A percentile compares a stretch with the other conserved stretches of the same genome.
Evolutionary conservation across 106 monocot genomes (phyloP).

Genomic region (Acorus gramineus): DNA sequence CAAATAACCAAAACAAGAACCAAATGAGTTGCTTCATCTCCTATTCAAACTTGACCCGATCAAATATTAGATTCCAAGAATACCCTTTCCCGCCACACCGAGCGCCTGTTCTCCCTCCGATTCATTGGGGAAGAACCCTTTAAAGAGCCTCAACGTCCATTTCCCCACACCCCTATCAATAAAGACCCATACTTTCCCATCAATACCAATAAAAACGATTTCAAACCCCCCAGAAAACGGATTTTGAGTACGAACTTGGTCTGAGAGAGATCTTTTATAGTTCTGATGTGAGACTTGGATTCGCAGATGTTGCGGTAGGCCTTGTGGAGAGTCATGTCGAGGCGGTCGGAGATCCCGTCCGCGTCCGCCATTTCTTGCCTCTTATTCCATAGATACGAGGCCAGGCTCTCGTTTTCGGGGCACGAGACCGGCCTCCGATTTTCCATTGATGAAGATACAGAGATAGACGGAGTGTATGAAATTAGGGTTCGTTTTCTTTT

Average conservation of each 20-base stretch:
- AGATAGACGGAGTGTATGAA: background rate
- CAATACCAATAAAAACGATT: conserved; percentile 1
- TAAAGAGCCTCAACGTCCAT: conserved; percentile 71
- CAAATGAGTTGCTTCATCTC: background rate
- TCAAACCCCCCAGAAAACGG: background rate
- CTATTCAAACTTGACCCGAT: background rate
- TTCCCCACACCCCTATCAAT: conserved; percentile 69
- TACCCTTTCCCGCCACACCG: conserved; percentile 25
- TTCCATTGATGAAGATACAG: conserved; percentile 21
- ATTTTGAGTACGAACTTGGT: conserved; percentile 40
- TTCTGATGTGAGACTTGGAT: conserved; percentile 56
- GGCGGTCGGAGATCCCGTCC: conserved; percentile 50
- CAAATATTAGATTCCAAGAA: background rate
- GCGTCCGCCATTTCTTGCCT: conserved; percentile 49
- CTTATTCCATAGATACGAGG: conserved; percentile 41
- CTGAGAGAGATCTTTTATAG: conserved; percentile 69
- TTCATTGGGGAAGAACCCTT: conserved; percentile 46
- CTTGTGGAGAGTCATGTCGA: conserved; percentile 48
- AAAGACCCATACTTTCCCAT: background rate
- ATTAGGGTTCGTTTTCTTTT: too few species aligned
- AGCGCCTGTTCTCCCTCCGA: conserved; percentile 16
- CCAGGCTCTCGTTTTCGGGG: conserved; percentile 66
- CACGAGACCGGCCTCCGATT: conserved; percentile 33
- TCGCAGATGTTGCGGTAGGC: conserved; percentile 63
- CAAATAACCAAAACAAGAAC: background rate